Evolutionary conservation across 495 filamentous ascomycete genomes (phyloP), one percentile per base, ranked within the genome.

Genomic region (Paragyromitra xinjiangensis): DNA sequence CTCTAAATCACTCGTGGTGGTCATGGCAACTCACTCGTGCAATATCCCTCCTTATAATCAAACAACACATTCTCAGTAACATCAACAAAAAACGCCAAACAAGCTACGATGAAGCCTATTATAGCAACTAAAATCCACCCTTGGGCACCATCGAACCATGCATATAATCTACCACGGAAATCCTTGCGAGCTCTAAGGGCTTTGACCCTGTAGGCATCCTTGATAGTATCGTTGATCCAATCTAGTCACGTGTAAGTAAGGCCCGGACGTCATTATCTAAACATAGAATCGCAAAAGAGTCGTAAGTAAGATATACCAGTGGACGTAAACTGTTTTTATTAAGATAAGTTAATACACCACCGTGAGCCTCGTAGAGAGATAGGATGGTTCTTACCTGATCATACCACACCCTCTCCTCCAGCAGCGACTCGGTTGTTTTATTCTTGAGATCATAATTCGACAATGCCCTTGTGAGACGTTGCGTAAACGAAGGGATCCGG

Each of bases 151-250:
- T 99, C 95, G 67, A 96, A 92, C 85, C 91, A 88, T 1, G 92
- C 89, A 48, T 89, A 84, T 26, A 97, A 78, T 51, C 93, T 90
- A 6, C 94, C 95, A 71, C 92, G 91, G 59, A 96, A 86, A 83
- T 95, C 95, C 84, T 92, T 97, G 6, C 94, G 87, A 75, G 87
- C 89, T 56, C 93, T 88, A 37, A 98, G 87, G 61, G 90, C 90
- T 78, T 94, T 96, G 48, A 96, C 89, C 56, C 95, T 91, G 67
- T 91, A 92, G 55, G 94, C 93, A 84, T 99, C 95, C 80, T 94
- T 94, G 76, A 98, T 97, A 83, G 92, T 95, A 80, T 99, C 95
- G 81, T 97, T 94, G 7, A 99, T 95, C 95, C 95, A 98, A 83
- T 99, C 95, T 79, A 51, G 42, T 9, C 22, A 50, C 39, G 19